Conservation (phyloP, 768 basidiomycete genomes). For the Termitomyces sp. region DNA sequence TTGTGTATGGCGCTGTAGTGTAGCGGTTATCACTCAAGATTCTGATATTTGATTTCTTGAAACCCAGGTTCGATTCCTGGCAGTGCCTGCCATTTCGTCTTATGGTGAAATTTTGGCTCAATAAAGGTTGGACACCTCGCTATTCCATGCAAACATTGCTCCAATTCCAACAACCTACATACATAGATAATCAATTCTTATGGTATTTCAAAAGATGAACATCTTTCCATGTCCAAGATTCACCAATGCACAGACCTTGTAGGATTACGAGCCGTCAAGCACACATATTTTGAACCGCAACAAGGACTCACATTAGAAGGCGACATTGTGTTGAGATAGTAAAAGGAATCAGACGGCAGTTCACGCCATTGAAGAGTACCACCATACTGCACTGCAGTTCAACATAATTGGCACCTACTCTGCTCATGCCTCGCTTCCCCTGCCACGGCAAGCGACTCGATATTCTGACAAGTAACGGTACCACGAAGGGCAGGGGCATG, state of each 20-base stretch:
- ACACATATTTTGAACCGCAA: neutral
- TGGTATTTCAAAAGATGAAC: no score
- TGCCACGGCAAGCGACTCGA: neutral
- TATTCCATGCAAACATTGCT: no score
- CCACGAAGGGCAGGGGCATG: neutral
- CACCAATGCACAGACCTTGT: no score
- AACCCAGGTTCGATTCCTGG: constrained; percentile 34
- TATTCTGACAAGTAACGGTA: neutral
- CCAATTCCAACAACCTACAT: no score
- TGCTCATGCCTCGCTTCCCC: neutral
- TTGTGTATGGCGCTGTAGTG: constrained; percentile 19
- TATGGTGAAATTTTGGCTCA: neutral
- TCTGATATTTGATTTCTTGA: constrained; percentile 26
- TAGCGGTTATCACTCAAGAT: constrained; percentile 26
- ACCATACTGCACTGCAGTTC: neutral
- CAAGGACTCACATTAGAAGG: neutral
- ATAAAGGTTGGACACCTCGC: no score
- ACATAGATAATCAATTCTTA: no score
- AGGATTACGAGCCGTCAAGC: no score
- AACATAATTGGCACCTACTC: no score
- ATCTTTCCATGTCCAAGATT: no score
- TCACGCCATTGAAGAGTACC: neutral
- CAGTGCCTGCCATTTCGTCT: neutral
- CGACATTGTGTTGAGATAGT: neutral
- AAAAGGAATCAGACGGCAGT: neutral